These are phyloP conservation scores for Colletotrichum plurivorum DNA, from an alignment of 2,329 filamentous ascomycete genomes.

Conservation along the genomic window DNA sequence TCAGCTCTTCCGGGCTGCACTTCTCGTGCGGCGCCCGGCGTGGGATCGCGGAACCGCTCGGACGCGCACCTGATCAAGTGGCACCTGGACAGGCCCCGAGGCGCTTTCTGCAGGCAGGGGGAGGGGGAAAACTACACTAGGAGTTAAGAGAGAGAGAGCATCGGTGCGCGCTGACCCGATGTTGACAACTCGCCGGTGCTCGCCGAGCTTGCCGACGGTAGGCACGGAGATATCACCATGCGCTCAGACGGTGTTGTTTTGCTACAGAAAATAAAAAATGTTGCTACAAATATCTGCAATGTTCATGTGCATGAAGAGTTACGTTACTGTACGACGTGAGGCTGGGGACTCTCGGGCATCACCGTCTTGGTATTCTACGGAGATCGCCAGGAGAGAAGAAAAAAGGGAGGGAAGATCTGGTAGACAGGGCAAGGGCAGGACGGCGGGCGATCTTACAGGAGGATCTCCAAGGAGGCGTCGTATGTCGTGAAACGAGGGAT, in stretches of 20 bases:
- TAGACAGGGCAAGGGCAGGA: not conserved
- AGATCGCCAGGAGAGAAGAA: slow-evolving; percentile 2
- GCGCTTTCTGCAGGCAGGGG: not conserved
- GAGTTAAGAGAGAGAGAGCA: not conserved
- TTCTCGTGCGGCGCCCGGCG: too few relatives aligned
- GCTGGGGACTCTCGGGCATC: not conserved
- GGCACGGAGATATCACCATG: not conserved
- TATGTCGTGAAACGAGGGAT: slow-evolving; percentile 24
- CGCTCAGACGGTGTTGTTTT: not conserved
- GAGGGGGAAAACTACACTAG: not conserved
- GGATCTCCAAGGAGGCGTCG: slow-evolving; percentile 7
- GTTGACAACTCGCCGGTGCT: not conserved
- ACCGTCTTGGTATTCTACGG: not conserved
- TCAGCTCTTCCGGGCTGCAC: not conserved
- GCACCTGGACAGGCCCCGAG: too few relatives aligned
- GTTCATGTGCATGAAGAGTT: not conserved
- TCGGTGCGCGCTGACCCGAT: not conserved
- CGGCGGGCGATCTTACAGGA: not conserved
- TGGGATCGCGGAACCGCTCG: too few relatives aligned
- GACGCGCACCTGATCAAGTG: too few relatives aligned
- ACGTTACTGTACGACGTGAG: not conserved
- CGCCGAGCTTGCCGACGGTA: not conserved
- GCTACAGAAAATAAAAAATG: not conserved
- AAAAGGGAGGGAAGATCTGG: not conserved
- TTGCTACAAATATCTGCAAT: not conserved